Percentiles rank a stretch among this genome's conserved stretches.
Conservation (phyloP, 495 filamentous ascomycete species). For the Copromyces sp. region DNA sequence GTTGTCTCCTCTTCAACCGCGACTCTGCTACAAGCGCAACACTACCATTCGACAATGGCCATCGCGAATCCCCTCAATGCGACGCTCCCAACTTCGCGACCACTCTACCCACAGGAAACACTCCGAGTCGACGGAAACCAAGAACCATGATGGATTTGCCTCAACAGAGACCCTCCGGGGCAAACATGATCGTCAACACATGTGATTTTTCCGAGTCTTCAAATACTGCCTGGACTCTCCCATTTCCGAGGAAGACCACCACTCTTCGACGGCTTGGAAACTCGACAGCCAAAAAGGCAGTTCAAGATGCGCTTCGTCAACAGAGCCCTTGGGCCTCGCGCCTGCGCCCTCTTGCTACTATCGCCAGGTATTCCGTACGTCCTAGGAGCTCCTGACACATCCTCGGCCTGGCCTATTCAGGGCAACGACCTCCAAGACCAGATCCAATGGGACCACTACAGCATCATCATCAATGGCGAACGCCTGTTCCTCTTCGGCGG, state of each 20-base stretch:
- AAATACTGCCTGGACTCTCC: background rate
- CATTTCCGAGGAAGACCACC: background rate
- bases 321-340: background rate
- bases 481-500: slow-evolving; percentile 47
- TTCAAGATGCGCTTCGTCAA: background rate
- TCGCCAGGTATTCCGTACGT: background rate
- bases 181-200: background rate
- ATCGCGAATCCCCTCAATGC: background rate
- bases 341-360: background rate
- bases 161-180: background rate
- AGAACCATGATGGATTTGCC: background rate
- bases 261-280: background rate
- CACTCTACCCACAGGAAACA: background rate
- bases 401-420: slow-evolving; percentile 34
- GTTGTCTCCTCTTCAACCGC: background rate
- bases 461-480: slow-evolving; percentile 47
- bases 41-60: background rate
- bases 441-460: slow-evolving; percentile 50
- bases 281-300: background rate
- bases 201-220: background rate
- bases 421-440: slow-evolving; percentile 41
- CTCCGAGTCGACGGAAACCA: background rate
- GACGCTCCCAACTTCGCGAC: background rate
- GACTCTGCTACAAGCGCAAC: background rate
- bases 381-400: background rate